Evolutionary conservation across 1,284 basidiomycete species (phyloP), one percentile per base, ranked within the genome.

Genomic region (Ustilago esculenta): DNA sequence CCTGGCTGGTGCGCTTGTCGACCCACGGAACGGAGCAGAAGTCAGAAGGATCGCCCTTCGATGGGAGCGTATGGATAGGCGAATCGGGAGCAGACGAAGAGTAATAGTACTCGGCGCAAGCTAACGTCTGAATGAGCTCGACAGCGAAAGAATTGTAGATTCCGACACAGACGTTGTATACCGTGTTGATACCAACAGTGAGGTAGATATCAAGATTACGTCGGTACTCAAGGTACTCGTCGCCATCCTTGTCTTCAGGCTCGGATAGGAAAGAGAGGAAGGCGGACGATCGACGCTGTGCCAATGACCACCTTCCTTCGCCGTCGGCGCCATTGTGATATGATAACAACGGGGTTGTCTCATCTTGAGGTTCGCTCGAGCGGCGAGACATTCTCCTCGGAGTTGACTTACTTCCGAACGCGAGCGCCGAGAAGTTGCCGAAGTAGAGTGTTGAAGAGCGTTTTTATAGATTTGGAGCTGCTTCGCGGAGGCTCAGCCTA

Each of bases 51-150:
- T 58, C 50, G 2, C 59, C 58, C 2, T 45, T 40, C 2, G 54
- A 17, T 5, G 65, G 65, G 17, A 61, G 39, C 0, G 59, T 58
- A 5, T 51, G 47, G 18, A 47, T 47, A 2, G 41, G 39, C 1
- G 65, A 49, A 9, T 27, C 42, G 15, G 56, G 30, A 10, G 47
- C 8, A 6, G 17, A 20, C 4, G 53, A 36, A 6, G 56, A 15
- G 40, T 63, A 41, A 24, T 69, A 69, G 51, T 69, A 64, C 18
- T 69, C 66, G 37, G 66, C 66, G 25, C 66, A 69, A 1, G 52
- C 42, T 0, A 69, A 41, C 0, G 66, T 69, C 41, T 69, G 54
- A 17, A 69, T 12, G 12, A 58, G 29, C 27, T 69, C 66, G 39
- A 55, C 27, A 6, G 11, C 30, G 32, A 51, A 69, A 3, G 55